phyloP scores from a whole-genome alignment of 805 yeast genomes.

The Kluyveromyces aestuarii region DNA sequence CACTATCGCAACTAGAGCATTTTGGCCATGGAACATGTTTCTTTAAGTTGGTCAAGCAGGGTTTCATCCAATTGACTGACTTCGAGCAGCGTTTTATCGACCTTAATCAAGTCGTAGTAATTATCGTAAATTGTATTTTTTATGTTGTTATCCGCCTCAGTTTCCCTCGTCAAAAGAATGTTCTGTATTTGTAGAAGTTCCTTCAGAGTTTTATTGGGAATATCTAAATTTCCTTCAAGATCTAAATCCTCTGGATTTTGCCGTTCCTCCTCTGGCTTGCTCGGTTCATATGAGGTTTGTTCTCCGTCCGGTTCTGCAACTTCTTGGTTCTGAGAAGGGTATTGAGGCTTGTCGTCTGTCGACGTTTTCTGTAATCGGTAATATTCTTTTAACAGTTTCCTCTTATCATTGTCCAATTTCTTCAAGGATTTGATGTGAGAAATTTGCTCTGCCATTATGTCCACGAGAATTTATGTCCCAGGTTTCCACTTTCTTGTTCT shows the following conservation, averaged over 20 bases:
- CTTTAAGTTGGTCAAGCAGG: conserved; percentile 9
- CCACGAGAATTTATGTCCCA: background rate
- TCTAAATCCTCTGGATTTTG: background rate
- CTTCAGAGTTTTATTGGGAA: conserved; percentile 7
- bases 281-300: background rate
- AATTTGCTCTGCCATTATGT: conserved; percentile 23
- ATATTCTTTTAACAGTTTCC: conserved; percentile 19
- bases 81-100: conserved; percentile 44
- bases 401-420: conserved; percentile 16
- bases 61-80: conserved; percentile 10
- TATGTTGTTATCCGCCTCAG: conserved; percentile 34
- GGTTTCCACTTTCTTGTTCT: background rate
- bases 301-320: background rate
- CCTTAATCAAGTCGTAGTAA: conserved; percentile 62
- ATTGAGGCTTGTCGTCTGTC: background rate
- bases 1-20: too few species aligned
- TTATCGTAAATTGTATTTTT: conserved; percentile 68
- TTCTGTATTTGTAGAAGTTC: conserved; percentile 22
- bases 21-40: conserved; percentile 5
- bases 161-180: conserved; percentile 19
- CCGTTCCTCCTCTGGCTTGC: background rate
- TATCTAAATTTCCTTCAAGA: background rate
- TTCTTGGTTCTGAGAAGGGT: background rate
- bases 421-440: conserved; percentile 23
- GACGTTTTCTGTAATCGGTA: conserved; percentile 12